Evolutionary conservation across 1,284 basidiomycete genomes (phyloP).

Genomic region (Irpex sp.): DNA sequence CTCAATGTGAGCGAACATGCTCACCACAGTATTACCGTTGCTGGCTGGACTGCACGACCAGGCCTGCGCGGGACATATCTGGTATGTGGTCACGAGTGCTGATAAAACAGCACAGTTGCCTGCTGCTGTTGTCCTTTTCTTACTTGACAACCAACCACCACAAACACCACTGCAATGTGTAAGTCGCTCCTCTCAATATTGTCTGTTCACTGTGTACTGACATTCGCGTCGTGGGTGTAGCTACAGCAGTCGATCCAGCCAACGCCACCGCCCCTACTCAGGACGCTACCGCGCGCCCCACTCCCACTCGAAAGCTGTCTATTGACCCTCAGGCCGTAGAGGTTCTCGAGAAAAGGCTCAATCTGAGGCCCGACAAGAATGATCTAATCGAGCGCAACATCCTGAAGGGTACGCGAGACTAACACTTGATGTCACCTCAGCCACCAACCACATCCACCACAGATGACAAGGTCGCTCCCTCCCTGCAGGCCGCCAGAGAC

Average conservation of each 20-base stretch:
- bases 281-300: constrained; percentile 14
- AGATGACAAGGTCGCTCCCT: constrained; percentile 70
- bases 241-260: background rate
- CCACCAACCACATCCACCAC: background rate
- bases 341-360: constrained; percentile 55
- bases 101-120: background rate
- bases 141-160: background rate
- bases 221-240: background rate
- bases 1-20: no score
- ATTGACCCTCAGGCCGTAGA: constrained; percentile 36
- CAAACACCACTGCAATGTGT: background rate
- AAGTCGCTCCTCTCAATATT: background rate
- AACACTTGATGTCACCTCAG: background rate
- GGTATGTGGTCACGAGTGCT: background rate
- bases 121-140: background rate
- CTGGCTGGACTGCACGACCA: background rate
- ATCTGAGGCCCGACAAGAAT: constrained; percentile 50
- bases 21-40: background rate
- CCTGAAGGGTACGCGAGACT: constrained; percentile 51
- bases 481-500: constrained; percentile 61
- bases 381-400: constrained; percentile 73
- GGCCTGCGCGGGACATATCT: background rate
- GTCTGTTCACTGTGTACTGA: background rate
- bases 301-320: constrained; percentile 27
- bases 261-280: constrained; percentile 2